Evolutionary conservation across 192 early-diverging fungal genomes (phyloP).

Genomic region (Entrophospora sp.): DNA sequence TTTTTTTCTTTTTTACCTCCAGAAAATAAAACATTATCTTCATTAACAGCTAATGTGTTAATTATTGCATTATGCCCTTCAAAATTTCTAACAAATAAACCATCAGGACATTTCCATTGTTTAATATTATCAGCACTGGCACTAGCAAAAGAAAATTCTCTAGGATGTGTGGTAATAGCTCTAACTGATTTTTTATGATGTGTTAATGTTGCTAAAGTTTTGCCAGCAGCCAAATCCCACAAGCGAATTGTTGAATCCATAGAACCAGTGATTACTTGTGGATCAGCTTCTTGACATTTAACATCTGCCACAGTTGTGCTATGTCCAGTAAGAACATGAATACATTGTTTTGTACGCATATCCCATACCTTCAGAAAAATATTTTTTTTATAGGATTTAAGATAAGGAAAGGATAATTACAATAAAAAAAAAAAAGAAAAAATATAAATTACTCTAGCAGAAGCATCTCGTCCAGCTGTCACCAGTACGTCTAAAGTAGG

Average conservation of each 20-base stretch:
- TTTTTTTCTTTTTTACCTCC: slow-evolving; percentile 55
- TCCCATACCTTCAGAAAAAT: slow-evolving; percentile 77
- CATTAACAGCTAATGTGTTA: slow-evolving; percentile 82
- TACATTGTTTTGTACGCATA: slow-evolving; percentile 90
- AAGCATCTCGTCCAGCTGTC: slow-evolving; percentile 90
- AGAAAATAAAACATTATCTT: slow-evolving; percentile 88
- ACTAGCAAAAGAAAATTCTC: slow-evolving; percentile 87
- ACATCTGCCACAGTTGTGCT: slow-evolving; percentile 76
- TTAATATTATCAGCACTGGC: slow-evolving; percentile 88
- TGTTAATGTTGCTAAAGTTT: slow-evolving; percentile 85
- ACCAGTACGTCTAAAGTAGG: slow-evolving; percentile 92
- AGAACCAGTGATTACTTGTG: slow-evolving; percentile 90
- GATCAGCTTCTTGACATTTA: slow-evolving; percentile 90
- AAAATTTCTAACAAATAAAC: slow-evolving; percentile 92
- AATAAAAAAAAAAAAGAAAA: not conserved
- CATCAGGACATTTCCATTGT: slow-evolving; percentile 94
- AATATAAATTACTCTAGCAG: slow-evolving; percentile 64
- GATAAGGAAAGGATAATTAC: not conserved
- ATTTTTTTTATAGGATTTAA: not conserved
- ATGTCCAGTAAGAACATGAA: slow-evolving; percentile 87
- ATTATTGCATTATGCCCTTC: slow-evolving; percentile 81
- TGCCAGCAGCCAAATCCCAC: slow-evolving; percentile 97
- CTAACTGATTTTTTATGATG: slow-evolving; percentile 98
- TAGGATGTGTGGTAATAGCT: slow-evolving; percentile 84
- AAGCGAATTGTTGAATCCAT: slow-evolving; percentile 89